Evolutionary conservation across 2,329 filamentous ascomycete genomes (phyloP).

Genomic region (Calonectria crousiana): DNA sequence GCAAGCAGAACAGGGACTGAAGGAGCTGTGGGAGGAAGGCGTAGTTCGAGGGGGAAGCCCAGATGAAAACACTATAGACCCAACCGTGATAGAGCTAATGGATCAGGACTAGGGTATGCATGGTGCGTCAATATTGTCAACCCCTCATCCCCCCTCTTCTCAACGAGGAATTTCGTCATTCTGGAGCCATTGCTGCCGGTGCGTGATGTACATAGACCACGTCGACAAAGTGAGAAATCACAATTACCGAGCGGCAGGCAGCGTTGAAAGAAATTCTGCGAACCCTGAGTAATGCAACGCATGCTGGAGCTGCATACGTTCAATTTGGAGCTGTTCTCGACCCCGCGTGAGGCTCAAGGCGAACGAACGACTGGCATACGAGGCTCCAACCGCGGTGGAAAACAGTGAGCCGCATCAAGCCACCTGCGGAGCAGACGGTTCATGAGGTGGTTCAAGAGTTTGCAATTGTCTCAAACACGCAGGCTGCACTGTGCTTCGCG

Average conservation of each 20-base stretch:
- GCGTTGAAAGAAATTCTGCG: constrained; percentile 3
- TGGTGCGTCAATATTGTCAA: constrained; percentile 19
- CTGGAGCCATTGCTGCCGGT: constrained; percentile 21
- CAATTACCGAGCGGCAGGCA: background rate
- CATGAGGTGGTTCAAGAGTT: constrained; percentile 6
- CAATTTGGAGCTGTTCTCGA: background rate
- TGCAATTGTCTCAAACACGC: background rate
- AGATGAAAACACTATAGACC: constrained; percentile 35
- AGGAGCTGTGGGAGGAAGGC: constrained; percentile 57
- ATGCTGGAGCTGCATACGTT: constrained; percentile 2
- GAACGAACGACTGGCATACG: constrained; percentile 5
- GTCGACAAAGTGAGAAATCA: constrained; percentile 25
- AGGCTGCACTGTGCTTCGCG: constrained; percentile 33
- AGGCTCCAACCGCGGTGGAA: background rate
- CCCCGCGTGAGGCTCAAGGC: constrained; percentile 17
- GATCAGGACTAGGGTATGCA: constrained; percentile 39
- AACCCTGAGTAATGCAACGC: constrained; percentile 8
- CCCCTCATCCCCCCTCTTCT: constrained; percentile 23
- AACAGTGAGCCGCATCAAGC: constrained; percentile 20
- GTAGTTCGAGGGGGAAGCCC: constrained; percentile 34
- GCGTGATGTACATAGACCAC: constrained; percentile 21
- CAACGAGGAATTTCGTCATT: constrained; percentile 17
- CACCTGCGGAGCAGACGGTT: constrained; percentile 16
- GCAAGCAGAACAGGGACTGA: constrained; percentile 54
- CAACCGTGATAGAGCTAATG: constrained; percentile 42